phyloP scores from a whole-genome alignment of 202 grass and related monocot species.

The Musa balbisiana region DNA sequence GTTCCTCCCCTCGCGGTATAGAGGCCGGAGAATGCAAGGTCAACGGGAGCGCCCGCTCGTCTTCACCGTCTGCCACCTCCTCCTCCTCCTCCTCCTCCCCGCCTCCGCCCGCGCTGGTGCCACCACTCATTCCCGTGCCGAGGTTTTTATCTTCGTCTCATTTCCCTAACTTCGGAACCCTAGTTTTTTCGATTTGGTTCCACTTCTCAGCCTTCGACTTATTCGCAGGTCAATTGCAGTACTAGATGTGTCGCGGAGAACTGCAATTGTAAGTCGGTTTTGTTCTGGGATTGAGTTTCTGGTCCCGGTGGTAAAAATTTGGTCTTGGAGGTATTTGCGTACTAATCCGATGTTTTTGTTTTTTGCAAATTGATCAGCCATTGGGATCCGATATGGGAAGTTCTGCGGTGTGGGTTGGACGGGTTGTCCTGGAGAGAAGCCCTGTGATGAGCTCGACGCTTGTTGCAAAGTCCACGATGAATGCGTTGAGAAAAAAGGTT shows the following conservation, averaged over 20 bases:
- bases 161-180: neutral
- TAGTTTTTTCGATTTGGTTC: neutral
- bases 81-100: constrained; percentile 13
- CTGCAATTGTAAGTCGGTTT: constrained; percentile 48
- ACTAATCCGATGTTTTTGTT: neutral
- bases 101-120: constrained; percentile 21
- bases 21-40: neutral
- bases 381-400: constrained; percentile 81
- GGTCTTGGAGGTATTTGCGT: neutral
- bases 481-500: constrained; percentile 79
- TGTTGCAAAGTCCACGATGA: constrained; percentile 71
- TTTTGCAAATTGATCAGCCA: constrained; percentile 26
- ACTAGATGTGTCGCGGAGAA: constrained; percentile 57
- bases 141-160: constrained; percentile 11
- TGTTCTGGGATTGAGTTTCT: neutral
- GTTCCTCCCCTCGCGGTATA: neutral
- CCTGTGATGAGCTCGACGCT: constrained; percentile 82
- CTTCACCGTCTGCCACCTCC: neutral
- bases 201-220: neutral
- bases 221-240: constrained; percentile 33
- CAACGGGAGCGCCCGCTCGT: neutral
- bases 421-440: constrained; percentile 68
- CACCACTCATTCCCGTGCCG: constrained; percentile 23
- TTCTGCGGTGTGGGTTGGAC: constrained; percentile 78
- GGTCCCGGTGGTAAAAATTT: neutral